phyloP scores from a whole-genome alignment of 352 stramenopile genomes.

The Discostella stelligera region DNA sequence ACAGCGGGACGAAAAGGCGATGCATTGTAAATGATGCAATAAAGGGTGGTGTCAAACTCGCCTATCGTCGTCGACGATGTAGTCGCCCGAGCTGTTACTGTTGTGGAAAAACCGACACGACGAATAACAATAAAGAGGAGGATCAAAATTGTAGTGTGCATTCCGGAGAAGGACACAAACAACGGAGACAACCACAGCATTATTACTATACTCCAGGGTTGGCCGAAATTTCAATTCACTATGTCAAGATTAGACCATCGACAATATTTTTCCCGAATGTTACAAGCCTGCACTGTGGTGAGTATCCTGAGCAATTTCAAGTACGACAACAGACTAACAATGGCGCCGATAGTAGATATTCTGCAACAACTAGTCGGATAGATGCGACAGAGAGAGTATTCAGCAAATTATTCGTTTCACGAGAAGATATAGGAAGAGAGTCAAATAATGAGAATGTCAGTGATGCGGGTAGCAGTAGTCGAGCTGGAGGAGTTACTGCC shows the following conservation, averaged over 20 bases:
- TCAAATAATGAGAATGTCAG: neutral
- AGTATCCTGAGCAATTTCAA: neutral
- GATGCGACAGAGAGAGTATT: neutral
- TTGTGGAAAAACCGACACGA: neutral
- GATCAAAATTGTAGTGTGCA: no score
- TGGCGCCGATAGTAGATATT: neutral
- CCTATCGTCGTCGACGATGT: conserved; percentile 24
- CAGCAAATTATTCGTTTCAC: neutral
- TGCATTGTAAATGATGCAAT: neutral
- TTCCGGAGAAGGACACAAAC: neutral
- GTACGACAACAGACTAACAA: neutral
- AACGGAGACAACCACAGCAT: neutral
- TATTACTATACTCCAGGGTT: conserved; percentile 37
- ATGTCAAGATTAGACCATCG: conserved; percentile 39
- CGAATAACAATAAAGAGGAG: neutral
- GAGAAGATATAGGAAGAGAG: neutral
- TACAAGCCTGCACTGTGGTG: neutral
- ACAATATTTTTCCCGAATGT: conserved; percentile 20
- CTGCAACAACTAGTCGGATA: neutral
- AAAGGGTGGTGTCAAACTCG: conserved; percentile 9
- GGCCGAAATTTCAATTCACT: conserved; percentile 40
- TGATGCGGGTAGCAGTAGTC: neutral
- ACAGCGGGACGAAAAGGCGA: neutral
- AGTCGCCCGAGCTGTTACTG: neutral
- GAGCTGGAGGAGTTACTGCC: neutral